Percentiles rank a stretch among this genome's conserved stretches.
phyloP scores from a whole-genome alignment of 1,139 yeast genomes.

The Candida albicans region DNA sequence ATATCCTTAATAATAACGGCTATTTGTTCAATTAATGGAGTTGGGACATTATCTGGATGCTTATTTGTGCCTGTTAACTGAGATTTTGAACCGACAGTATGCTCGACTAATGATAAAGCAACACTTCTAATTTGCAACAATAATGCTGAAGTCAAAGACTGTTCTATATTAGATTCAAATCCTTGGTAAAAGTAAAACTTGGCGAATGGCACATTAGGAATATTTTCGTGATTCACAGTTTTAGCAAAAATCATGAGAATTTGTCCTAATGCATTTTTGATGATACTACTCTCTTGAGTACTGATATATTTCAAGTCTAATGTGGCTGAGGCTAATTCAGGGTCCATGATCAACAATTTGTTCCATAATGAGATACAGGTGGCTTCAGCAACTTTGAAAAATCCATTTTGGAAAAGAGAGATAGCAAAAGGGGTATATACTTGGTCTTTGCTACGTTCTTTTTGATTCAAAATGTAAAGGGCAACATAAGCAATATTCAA shows the following conservation, averaged over 20 bases:
- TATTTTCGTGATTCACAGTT: conserved; percentile 29
- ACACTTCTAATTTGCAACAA: conserved; percentile 41
- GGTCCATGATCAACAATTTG: conserved; percentile 19
- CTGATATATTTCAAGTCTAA: conserved; percentile 39
- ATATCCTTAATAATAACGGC: conserved; percentile 36
- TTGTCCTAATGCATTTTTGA: conserved; percentile 41
- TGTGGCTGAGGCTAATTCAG: conserved; percentile 24
- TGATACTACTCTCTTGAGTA: conserved; percentile 36
- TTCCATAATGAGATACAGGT: conserved; percentile 26
- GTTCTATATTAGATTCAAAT: conserved; percentile 21
- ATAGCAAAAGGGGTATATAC: conserved; percentile 48
- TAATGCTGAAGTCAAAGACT: conserved; percentile 28
- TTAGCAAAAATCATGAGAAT: conserved; percentile 42
- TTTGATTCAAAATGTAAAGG: conserved; percentile 25
- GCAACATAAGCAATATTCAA: conserved; percentile 32
- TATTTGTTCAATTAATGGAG: conserved; percentile 35
- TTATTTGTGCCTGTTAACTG: conserved; percentile 8
- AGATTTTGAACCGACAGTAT: conserved; percentile 26
- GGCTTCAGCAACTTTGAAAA: conserved; percentile 30
- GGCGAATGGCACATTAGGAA: conserved; percentile 25
- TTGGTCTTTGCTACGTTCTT: conserved; percentile 32
- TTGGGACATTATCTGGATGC: conserved; percentile 23
- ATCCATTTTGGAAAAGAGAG: conserved; percentile 48
- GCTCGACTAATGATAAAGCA: conserved; percentile 35
- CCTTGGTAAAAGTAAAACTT: conserved; percentile 28